phyloP scores from a whole-genome alignment of 2,329 filamentous ascomycete genomes.

The Ceratocystis cacaofunesta region DNA sequence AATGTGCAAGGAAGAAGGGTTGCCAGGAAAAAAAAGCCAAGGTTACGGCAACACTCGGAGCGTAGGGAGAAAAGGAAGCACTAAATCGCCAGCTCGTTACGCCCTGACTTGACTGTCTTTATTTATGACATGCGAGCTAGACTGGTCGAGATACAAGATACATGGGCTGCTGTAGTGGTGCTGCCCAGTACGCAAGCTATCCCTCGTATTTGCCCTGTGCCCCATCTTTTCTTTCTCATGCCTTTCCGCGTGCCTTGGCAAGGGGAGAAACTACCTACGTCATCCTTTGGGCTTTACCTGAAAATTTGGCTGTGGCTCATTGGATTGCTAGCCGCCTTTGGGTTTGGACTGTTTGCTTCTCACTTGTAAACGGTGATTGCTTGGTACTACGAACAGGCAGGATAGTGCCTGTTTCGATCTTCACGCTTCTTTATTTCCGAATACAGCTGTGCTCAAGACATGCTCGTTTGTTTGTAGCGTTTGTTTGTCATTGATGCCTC shows the following conservation, averaged over 20 bases:
- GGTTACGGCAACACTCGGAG: neutral
- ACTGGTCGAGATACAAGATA: no score
- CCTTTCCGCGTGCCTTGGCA: neutral
- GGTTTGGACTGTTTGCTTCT: no score
- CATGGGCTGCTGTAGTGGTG: neutral
- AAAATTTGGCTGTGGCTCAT: no score
- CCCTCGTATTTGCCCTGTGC: neutral
- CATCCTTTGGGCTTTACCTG: neutral
- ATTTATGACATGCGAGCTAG: neutral
- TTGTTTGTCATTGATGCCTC: neutral
- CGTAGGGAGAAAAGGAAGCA: no score
- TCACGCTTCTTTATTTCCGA: no score
- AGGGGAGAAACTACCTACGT: neutral
- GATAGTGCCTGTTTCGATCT: no score
- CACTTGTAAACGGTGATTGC: no score
- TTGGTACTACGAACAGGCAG: no score
- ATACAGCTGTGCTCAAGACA: no score
- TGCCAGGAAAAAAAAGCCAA: neutral
- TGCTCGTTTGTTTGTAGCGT: no score
- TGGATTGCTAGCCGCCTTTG: no score
- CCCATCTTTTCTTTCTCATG: neutral
- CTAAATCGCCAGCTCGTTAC: neutral
- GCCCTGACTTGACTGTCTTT: neutral
- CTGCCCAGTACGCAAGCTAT: neutral
- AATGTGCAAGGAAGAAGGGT: neutral